phyloP scores from a whole-genome alignment of 2,329 filamentous ascomycete species.

The Cladosporium sp. region DNA sequence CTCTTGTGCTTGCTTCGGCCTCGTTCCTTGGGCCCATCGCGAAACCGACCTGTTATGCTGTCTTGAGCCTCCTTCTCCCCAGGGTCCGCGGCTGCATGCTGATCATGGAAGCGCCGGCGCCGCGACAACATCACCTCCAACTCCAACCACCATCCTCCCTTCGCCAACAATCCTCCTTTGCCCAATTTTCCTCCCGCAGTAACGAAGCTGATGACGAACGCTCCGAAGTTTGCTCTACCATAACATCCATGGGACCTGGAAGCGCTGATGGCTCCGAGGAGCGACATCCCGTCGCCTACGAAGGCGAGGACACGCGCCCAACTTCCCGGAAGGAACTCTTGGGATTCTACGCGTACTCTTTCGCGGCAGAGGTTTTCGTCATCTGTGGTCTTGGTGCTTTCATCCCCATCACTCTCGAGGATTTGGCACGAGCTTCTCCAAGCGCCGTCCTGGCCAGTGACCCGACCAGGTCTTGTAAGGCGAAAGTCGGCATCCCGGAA shows the following conservation, averaged over 20 bases:
- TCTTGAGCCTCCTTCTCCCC: neutral
- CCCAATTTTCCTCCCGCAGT: constrained; percentile 29
- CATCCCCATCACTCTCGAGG: constrained; percentile 91
- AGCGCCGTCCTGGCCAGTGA: constrained; percentile 83
- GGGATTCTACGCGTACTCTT: constrained; percentile 95
- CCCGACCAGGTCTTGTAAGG: constrained; percentile 65
- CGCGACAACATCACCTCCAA: neutral
- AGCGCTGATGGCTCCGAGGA: constrained; percentile 5
- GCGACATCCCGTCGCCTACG: constrained; percentile 54
- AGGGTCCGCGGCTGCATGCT: neutral
- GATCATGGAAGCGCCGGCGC: neutral
- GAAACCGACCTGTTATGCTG: too few relatives aligned
- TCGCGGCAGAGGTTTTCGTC: constrained; percentile 93
- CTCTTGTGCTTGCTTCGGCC: too few relatives aligned
- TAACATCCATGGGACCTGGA: constrained; percentile 15
- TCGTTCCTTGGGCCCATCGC: too few relatives aligned
- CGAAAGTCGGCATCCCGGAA: constrained; percentile 7
- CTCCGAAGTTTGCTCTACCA: constrained; percentile 11
- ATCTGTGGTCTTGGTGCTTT: constrained; percentile 88
- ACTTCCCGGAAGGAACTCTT: constrained; percentile 83
- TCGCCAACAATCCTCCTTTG: constrained; percentile 17
- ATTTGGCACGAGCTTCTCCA: constrained; percentile 69
- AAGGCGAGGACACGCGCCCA: constrained; percentile 79
- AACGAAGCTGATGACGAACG: constrained; percentile 43
- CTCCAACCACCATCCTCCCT: constrained; percentile 8